Evolutionary conservation across 116 monocot genomes (phyloP), one percentile per base, ranked within the genome.

Genomic region (Cymodocea nodosa): DNA sequence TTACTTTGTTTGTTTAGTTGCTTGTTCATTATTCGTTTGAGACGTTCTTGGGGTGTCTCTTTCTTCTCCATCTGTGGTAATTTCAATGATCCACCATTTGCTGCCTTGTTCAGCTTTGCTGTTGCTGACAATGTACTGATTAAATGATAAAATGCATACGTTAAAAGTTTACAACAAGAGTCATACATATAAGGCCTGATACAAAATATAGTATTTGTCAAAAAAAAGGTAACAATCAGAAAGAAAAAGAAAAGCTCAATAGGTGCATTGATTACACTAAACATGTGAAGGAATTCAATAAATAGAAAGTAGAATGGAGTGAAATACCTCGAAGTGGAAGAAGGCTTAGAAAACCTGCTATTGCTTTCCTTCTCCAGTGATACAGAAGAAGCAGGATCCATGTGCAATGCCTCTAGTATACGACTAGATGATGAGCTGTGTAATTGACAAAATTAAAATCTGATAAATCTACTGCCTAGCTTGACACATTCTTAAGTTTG

Each of bases 1-100:
- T 63, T 82, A 98, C 98, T 98, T 76, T 98, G 98, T 67, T 98
- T 98, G 68, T 85, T 98, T 72, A 98, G 77, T 64, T 98, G 98
- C 75, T 86, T 88, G 81, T 85, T 98, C 98, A 98, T 98, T 76
- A 98, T 98, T 52, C 98, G 74, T 52, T 98, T 98, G 23, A 98
- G 84, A 30, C 98, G 92, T 62, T 98, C 98, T 67, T 98, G 98
- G 23, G 98, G 98, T 18, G 92, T 98, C 75, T 98, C 98, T 55
- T 98, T 97, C 73, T 86, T 92, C 66, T 98, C 86, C 59, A 64
- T 71, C 66, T 76, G 80, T 51, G 63, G 80, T 4, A 71, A n/a
- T 65, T 98, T 98, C 24, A 70, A 72, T 35, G 80, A 16, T 15
- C 76, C 78, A 35, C 71, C 87, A 82, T 59, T 58, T 61, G 63